phyloP scores from a whole-genome alignment of 1,139 yeast genomes.

The Saccharomycopsis crataegensis region DNA sequence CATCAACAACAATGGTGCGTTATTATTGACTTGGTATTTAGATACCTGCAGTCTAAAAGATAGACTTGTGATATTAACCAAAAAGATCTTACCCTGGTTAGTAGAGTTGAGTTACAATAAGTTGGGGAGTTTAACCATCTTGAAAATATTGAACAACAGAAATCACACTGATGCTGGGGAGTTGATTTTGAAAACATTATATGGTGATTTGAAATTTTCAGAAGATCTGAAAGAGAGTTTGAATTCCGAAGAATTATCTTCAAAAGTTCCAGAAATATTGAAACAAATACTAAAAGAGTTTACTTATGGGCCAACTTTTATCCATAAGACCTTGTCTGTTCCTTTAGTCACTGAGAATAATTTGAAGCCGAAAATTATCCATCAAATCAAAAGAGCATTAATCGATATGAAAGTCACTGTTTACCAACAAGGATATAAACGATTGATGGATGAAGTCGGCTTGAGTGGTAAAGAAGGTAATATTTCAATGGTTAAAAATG shows the following conservation, averaged over 20 bases:
- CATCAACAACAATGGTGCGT: conserved; percentile 79
- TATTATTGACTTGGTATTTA: conserved; percentile 87
- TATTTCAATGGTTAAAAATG: not conserved
- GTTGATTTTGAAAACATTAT: conserved; percentile 54
- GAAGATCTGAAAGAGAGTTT: conserved; percentile 23
- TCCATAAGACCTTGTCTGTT: conserved; percentile 68
- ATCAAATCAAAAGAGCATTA: conserved; percentile 55
- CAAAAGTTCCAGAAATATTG: conserved; percentile 28
- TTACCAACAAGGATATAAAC: conserved; percentile 66
- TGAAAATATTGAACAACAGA: conserved; percentile 70
- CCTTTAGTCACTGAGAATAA: conserved; percentile 46
- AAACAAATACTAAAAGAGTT: conserved; percentile 50
- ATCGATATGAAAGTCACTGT: conserved; percentile 47
- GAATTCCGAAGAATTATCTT: conserved; percentile 12
- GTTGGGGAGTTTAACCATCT: conserved; percentile 74
- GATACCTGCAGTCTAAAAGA: conserved; percentile 72
- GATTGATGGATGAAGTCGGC: conserved; percentile 91
- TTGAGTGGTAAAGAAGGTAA: conserved; percentile 27
- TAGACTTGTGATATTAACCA: conserved; percentile 48
- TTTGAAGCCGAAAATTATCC: conserved; percentile 49
- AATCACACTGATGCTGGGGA: conserved; percentile 58
- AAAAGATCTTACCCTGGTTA: conserved; percentile 55
- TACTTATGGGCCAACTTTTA: conserved; percentile 76
- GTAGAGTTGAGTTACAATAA: conserved; percentile 72
- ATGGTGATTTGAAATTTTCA: conserved; percentile 39